phyloP scores from a whole-genome alignment of 768 basidiomycete genomes.

The Kwoniella pini region DNA sequence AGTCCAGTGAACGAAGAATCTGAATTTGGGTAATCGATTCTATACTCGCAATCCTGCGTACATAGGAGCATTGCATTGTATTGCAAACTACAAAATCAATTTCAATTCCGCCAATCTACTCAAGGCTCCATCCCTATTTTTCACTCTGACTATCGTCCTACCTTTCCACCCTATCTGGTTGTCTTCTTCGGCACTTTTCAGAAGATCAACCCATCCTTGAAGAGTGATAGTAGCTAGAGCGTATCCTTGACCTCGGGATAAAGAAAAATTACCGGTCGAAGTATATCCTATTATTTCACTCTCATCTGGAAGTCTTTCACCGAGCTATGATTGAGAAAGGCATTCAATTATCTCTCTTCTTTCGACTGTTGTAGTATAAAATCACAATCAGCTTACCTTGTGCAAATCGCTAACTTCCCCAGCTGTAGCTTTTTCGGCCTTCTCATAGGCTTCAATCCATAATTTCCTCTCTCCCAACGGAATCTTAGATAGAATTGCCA shows the following conservation, averaged over 20 bases:
- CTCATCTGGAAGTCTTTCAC: slow-evolving; percentile 56
- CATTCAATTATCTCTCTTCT: neutral
- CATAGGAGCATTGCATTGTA: too few relatives aligned
- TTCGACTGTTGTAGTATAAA: neutral
- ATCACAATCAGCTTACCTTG: slow-evolving; percentile 11
- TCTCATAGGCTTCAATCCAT: slow-evolving; percentile 57
- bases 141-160: slow-evolving; percentile 6
- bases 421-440: neutral
- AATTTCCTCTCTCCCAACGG: slow-evolving; percentile 61
- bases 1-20: too few relatives aligned
- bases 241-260: slow-evolving; percentile 73
- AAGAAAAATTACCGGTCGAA: slow-evolving; percentile 79
- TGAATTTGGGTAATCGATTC: too few relatives aligned
- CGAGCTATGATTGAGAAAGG: slow-evolving; percentile 19
- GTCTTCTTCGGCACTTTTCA: neutral
- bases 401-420: slow-evolving; percentile 19
- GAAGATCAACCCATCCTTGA: slow-evolving; percentile 11
- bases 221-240: slow-evolving; percentile 75
- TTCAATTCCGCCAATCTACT: slow-evolving; percentile 18
- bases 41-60: too few relatives aligned
- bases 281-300: slow-evolving; percentile 72
- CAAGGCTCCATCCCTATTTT: slow-evolving; percentile 25
- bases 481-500: slow-evolving; percentile 71
- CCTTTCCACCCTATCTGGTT: neutral
- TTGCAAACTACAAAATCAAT: too few relatives aligned